These are phyloP conservation scores for Yamadazyma paraphyllophila DNA, from an alignment of 805 yeast species.

Conservation along the genomic window DNA sequence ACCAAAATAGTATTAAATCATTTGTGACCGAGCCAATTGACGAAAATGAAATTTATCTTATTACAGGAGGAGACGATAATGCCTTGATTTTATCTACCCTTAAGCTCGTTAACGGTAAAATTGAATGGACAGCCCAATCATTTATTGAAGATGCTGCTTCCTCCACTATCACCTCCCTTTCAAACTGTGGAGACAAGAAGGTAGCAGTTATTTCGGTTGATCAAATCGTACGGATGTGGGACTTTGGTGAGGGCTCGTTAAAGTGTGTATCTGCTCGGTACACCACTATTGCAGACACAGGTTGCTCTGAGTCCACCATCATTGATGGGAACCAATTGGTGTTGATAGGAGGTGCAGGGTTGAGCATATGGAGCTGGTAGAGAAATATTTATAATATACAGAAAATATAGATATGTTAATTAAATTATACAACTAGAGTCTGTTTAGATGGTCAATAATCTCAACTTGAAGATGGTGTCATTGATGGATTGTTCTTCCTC, in stretches of 20 bases:
- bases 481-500: conserved; percentile 82
- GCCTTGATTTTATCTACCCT: conserved; percentile 42
- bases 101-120: conserved; percentile 9
- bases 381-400: neutral
- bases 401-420: neutral
- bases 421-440: neutral
- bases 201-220: conserved; percentile 74
- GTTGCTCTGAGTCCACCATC: conserved; percentile 52
- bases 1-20: conserved; percentile 82
- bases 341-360: conserved; percentile 79
- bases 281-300: conserved; percentile 91
- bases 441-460: conserved; percentile 66
- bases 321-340: conserved; percentile 29
- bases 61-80: conserved; percentile 95
- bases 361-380: conserved; percentile 47
- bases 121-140: conserved; percentile 24
- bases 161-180: conserved; percentile 76
- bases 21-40: conserved; percentile 26
- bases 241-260: conserved; percentile 23
- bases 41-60: conserved; percentile 27
- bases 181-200: conserved; percentile 24
- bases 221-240: conserved; percentile 73
- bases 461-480: conserved; percentile 74
- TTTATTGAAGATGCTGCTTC: conserved; percentile 68
- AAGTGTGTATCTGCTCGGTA: conserved; percentile 42